phyloP scores from a whole-genome alignment of 371 early-diverging fungal genomes.

The Actinomortierella ambigua region DNA sequence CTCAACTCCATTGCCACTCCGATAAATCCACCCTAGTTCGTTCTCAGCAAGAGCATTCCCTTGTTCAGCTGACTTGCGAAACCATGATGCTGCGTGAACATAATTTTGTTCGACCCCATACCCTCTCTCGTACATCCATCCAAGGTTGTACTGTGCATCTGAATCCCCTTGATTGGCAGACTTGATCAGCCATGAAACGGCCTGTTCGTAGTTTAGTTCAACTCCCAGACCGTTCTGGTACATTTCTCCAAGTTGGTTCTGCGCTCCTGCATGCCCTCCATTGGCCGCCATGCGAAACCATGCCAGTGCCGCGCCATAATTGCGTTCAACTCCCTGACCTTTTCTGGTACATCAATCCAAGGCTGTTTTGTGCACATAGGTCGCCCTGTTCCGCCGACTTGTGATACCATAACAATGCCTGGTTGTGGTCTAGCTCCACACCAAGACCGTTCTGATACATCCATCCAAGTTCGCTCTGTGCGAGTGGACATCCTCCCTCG shows the following conservation, averaged over 20 bases:
- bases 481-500: slow-evolving; percentile 30
- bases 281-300: slow-evolving; percentile 79
- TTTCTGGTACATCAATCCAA: slow-evolving; percentile 74
- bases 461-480: slow-evolving; percentile 59
- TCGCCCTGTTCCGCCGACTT: slow-evolving; percentile 44
- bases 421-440: slow-evolving; percentile 38
- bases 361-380: slow-evolving; percentile 55
- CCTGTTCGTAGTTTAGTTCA: slow-evolving; percentile 51
- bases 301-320: slow-evolving; percentile 59
- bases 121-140: slow-evolving; percentile 82
- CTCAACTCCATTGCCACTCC: slow-evolving; percentile 75
- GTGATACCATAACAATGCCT: slow-evolving; percentile 54
- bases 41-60: slow-evolving; percentile 73
- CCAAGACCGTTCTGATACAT: slow-evolving; percentile 67
- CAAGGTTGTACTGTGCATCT: slow-evolving; percentile 73
- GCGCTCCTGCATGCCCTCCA: slow-evolving; percentile 59
- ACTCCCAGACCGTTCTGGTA: slow-evolving; percentile 74
- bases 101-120: slow-evolving; percentile 70
- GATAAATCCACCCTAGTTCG: slow-evolving; percentile 83
- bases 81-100: slow-evolving; percentile 68
- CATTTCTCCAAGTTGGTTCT: slow-evolving; percentile 84
- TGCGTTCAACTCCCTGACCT: slow-evolving; percentile 64
- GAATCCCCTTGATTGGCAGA: slow-evolving; percentile 60
- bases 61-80: slow-evolving; percentile 60
- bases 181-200: slow-evolving; percentile 59